These are phyloP conservation scores for Medicago lupulina DNA, from an alignment of 306 rosid genomes.

Conservation along the genomic window DNA sequence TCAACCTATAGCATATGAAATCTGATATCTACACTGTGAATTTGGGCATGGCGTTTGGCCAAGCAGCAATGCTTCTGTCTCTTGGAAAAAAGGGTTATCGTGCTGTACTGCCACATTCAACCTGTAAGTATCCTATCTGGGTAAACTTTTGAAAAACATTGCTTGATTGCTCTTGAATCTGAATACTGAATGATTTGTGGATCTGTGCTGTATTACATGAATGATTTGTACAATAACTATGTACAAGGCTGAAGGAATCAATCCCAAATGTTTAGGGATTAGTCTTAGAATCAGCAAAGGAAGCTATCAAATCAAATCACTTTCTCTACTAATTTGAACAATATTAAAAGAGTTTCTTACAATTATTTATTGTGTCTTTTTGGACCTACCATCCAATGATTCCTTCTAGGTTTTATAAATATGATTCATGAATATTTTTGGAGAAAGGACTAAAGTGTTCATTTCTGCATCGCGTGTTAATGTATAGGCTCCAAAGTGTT, in stretches of 20 bases:
- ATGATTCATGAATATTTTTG: neutral
- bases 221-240: neutral
- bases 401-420: conserved; percentile 5
- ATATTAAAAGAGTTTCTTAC: neutral
- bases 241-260: neutral
- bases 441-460: conserved; percentile 6
- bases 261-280: conserved; percentile 7
- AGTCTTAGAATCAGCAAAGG: neutral
- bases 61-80: conserved; percentile 92
- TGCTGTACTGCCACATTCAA: conserved; percentile 77
- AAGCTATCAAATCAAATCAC: neutral
- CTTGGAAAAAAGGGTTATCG: conserved; percentile 89
- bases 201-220: neutral
- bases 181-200: neutral
- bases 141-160: conserved; percentile 18
- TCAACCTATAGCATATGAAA: conserved; percentile 70
- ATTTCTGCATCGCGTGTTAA: neutral
- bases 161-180: conserved; percentile 33
- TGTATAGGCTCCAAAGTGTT: neutral
- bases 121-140: conserved; percentile 60
- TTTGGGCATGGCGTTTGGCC: conserved; percentile 90
- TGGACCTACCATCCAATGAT: neutral
- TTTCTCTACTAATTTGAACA: neutral
- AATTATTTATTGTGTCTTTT: neutral
- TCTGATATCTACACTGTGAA: conserved; percentile 85